Evolutionary conservation across 306 rosid genomes (phyloP).

Genomic region (Begonia fuchsioides): DNA sequence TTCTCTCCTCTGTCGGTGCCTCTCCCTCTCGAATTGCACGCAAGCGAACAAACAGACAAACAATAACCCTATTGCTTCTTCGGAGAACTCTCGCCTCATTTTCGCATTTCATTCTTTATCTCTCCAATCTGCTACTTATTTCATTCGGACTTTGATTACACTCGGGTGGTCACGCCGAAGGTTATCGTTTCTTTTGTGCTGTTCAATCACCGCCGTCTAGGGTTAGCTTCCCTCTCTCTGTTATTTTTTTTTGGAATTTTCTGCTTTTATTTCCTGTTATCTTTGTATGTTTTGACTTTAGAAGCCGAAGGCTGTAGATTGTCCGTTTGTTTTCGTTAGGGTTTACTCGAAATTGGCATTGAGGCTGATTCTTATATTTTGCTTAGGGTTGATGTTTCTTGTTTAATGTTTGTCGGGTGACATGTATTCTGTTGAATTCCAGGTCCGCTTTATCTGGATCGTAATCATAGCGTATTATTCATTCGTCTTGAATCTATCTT

Average conservation of each 20-base stretch:
- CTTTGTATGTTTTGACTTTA: conserved; percentile 34
- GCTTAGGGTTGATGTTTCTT: conserved; percentile 27
- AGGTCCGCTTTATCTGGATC: too few species aligned
- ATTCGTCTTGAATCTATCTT: too few species aligned
- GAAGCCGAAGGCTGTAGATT: conserved; percentile 11
- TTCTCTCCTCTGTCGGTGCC: conserved; percentile 15
- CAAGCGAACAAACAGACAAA: conserved; percentile 15
- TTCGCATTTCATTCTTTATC: conserved; percentile 2
- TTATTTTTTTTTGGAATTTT: conserved; percentile 8
- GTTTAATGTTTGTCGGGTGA: conserved; percentile 12
- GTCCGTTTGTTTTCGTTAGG: conserved; percentile 23
- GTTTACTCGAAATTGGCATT: conserved; percentile 27
- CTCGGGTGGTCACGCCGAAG: conserved; percentile 33
- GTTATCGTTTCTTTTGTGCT: conserved; percentile 31
- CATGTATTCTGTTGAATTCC: too few species aligned
- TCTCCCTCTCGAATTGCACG: conserved; percentile 11
- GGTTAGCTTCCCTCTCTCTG: conserved; percentile 31
- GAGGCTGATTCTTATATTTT: conserved; percentile 8
- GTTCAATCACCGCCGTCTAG: conserved; percentile 42
- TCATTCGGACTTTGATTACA: conserved; percentile 10
- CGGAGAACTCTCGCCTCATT: conserved; percentile 13
- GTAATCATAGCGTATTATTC: too few species aligned
- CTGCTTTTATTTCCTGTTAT: conserved; percentile 3
- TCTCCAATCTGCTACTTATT: conserved; percentile 8
- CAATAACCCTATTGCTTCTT: conserved; percentile 47